Evolutionary conservation across 2,329 filamentous ascomycete species (phyloP), one percentile per base, ranked within the genome.

Genomic region (Sporothrix brunneoviolacea): DNA sequence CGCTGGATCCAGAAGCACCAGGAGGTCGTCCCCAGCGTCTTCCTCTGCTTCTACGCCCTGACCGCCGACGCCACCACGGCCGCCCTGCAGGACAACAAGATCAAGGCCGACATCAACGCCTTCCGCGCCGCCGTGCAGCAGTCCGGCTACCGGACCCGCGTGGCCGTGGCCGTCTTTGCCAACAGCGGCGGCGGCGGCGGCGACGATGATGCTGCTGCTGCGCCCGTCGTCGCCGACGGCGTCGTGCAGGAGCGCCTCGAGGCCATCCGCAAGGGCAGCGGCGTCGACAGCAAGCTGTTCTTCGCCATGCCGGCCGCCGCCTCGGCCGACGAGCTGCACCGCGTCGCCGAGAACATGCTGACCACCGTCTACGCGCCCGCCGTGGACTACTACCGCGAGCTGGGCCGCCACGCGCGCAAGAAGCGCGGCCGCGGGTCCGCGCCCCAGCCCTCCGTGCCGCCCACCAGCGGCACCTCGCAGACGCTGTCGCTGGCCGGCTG

Each of bases 1-100:
- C 69, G 80, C 54, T 98, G 91, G 91, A 74, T 95, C 49, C 79
- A 80, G 53, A 98, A 97, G 65, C 91, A 97, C 64, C 91, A 95
- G 62, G 74, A 86, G 46, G 73, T 89, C 16, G 76, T 97, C 19
- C 91, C 91, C 2, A 86, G 88, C 54, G 77, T 88, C 22, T 84
- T 88, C 58, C 67, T 95, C 28, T 86, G 84, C 57, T 93, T 94
- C 68, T 95, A 94, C 63, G 76, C 78, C 32, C 79, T 96, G 51
- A 81, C 79, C 4, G 79, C 83, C 19, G 86, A 94, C 60, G 72
- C 81, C 1, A 84, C 80, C n/a, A 79, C 84, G 52, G 83, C 84
- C 48, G 88, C 83, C 5, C 68, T 90, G n/a, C 79, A 86, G 56
- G 91, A 97, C 64, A 93, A 93, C 64, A 83, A 88, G 62, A 75